phyloP scores from a whole-genome alignment of 768 basidiomycete species.

The Amanita inopinata region DNA sequence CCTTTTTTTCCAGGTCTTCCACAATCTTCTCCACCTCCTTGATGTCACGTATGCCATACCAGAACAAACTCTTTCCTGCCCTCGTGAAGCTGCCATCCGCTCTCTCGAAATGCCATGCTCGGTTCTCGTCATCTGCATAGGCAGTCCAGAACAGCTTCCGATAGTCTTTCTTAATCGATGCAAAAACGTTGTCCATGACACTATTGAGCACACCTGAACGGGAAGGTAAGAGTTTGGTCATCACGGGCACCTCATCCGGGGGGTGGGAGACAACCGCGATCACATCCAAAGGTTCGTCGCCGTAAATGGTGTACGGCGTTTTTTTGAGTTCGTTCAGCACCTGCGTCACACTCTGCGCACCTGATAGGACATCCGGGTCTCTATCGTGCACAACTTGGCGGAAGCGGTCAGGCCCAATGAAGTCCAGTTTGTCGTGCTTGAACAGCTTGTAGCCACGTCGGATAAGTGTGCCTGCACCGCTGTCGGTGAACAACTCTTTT shows the following conservation, averaged over 20 bases:
- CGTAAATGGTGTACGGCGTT: conserved; percentile 88
- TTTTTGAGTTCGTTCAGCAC: conserved; percentile 75
- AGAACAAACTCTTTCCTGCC: conserved; percentile 89
- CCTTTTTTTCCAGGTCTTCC: conserved; percentile 61
- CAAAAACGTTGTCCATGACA: conserved; percentile 96
- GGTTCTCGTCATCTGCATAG: conserved; percentile 91
- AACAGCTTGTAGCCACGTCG: conserved; percentile 97
- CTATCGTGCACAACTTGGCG: conserved; percentile 93
- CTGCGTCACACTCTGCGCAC: conserved; percentile 77
- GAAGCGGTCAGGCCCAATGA: conserved; percentile 87
- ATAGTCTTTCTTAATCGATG: conserved; percentile 92
- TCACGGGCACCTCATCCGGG: conserved; percentile 76
- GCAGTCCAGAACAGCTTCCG: conserved; percentile 96
- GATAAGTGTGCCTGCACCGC: conserved; percentile 95
- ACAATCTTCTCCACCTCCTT: conserved; percentile 86
- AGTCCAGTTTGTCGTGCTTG: conserved; percentile 74
- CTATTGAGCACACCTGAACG: conserved; percentile 87
- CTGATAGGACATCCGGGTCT: conserved; percentile 83
- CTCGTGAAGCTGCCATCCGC: conserved; percentile 97
- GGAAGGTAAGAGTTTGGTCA: conserved; percentile 88
- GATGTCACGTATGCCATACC: conserved; percentile 92
- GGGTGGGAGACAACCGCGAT: conserved; percentile 93
- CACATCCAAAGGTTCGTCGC: conserved; percentile 96
- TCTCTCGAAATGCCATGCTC: conserved; percentile 97
- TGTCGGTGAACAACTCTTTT: conserved; percentile 98